Conservation (phyloP, 2,329 filamentous ascomycete species). For the Cladosporium sp. region DNA sequence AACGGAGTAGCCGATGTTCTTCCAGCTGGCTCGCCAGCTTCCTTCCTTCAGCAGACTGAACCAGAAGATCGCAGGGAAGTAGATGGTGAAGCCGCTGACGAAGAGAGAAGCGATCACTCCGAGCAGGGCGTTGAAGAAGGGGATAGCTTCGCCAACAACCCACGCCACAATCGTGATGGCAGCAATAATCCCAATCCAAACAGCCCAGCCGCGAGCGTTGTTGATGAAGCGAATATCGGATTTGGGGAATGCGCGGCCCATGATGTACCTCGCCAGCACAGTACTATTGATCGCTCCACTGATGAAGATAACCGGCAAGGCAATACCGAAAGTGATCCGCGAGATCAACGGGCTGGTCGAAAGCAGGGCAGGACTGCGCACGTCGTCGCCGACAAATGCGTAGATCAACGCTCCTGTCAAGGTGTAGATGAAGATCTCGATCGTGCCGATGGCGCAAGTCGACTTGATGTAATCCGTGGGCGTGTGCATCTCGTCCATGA, state of each 20-base stretch:
- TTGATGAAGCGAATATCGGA: slow-evolving; percentile 78
- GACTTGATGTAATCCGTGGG: slow-evolving; percentile 87
- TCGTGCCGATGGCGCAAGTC: slow-evolving; percentile 85
- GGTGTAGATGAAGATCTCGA: slow-evolving; percentile 82
- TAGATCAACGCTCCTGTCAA: slow-evolving; percentile 80
- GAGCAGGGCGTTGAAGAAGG: slow-evolving; percentile 78
- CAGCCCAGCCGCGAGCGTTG: slow-evolving; percentile 76
- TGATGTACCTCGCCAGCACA: slow-evolving; percentile 84
- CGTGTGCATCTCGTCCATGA: slow-evolving; percentile 90
- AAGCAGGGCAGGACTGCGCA: slow-evolving; percentile 87
- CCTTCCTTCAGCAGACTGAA: slow-evolving; percentile 74
- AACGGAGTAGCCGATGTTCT: slow-evolving; percentile 55
- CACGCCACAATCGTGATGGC: slow-evolving; percentile 81
- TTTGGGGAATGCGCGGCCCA: slow-evolving; percentile 82
- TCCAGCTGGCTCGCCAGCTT: slow-evolving; percentile 58
- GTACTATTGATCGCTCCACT: slow-evolving; percentile 87
- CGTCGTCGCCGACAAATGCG: slow-evolving; percentile 82
- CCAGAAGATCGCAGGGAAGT: slow-evolving; percentile 97
- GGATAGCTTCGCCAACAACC: slow-evolving; percentile 88
- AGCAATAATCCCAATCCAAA: slow-evolving; percentile 76
- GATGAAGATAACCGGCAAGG: slow-evolving; percentile 93
- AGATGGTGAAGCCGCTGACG: slow-evolving; percentile 72
- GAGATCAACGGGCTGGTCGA: slow-evolving; percentile 75
- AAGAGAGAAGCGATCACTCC: slow-evolving; percentile 81
- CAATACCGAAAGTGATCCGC: slow-evolving; percentile 89